Percentiles rank a stretch among this genome's conserved stretches.
Conservation (phyloP, 2,329 filamentous ascomycete species). For the Diaporthe ampelina region DNA sequence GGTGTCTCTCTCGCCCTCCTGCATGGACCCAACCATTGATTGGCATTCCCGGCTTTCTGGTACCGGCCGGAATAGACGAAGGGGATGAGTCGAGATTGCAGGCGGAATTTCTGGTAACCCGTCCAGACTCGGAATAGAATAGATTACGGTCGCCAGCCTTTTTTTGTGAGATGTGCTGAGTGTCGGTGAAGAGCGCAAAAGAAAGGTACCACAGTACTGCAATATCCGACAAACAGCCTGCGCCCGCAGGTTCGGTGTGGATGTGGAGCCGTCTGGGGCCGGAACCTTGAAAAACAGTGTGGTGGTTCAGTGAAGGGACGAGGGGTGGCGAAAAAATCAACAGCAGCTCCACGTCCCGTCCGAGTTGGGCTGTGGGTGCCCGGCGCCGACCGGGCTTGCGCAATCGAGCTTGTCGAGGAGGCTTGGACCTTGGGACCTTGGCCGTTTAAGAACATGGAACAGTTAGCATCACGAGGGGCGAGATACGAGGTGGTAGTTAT, state of each 20-base stretch:
- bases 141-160: conserved; percentile 8
- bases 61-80: conserved; percentile 1
- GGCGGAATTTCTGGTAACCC: neutral
- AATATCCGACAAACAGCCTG: conserved; percentile 25
- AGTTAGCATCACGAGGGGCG: neutral
- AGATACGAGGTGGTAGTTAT: conserved; percentile 24
- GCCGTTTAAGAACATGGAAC: neutral
- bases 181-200: conserved; percentile 16
- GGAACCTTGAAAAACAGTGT: conserved; percentile 15
- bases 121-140: conserved; percentile 14
- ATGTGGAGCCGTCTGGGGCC: conserved; percentile 7
- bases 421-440: neutral
- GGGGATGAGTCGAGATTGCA: conserved; percentile 8
- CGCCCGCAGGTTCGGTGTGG: conserved; percentile 16
- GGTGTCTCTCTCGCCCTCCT: neutral
- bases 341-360: conserved; percentile 17
- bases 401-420: conserved; percentile 23
- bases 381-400: conserved; percentile 20
- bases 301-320: neutral
- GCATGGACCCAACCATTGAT: conserved; percentile 11
- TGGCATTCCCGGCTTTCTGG: conserved; percentile 17
- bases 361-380: neutral
- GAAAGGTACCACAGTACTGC: conserved; percentile 29
- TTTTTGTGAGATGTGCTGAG: conserved; percentile 9
- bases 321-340: neutral